Base-by-base conservation (phyloP, 129 eudicot genomes). In the Escallonia rubra region DNA sequence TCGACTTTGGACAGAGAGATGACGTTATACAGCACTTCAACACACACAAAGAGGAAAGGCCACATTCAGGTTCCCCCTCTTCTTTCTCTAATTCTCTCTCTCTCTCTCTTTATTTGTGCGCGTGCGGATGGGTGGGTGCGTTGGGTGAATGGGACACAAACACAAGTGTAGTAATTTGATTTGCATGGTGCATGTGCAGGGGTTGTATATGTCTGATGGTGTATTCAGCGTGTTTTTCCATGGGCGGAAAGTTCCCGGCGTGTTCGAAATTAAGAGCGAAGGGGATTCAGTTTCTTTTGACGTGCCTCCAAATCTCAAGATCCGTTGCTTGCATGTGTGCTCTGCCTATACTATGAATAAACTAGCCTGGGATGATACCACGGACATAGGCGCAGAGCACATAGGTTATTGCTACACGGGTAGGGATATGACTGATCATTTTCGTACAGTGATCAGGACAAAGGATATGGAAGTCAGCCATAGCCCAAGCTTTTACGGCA, bases 211-310 rank as follows among this genome's bases (percentile, higher is more conserved):
- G 43, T n/a, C 48, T 58, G 34, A 1, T 23, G 53, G 49, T 16
- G 38, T 62, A 46, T 61, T 70, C 63, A 64, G 64, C 76, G 60
- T 64, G 3, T 70, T 65, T 59, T 46, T 64, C 3, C 72, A 63
- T 3, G 68, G 54, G 39, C 40, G 34, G 8, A 50, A 62, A 43
- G 64, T 71, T 65, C 81, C 69, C 8, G 15, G 16, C 13, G 34
- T 55, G 63, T 59, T 49, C 52, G 7, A 42, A n/a, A 5, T 6
- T 41, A 38, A 44, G 44, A 41, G 34, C 1, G n/a, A 13, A 6
- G 14, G n/a, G 13, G 38, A 1, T 16, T 38, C 70, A 39, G 12
- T 52, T 12, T 50, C 70, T 4, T 66, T 66, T 9, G 15, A 6
- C 1, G 61, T 43, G 5, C 50, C 65, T 41, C 60, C 54, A 10